Conservation (phyloP, 2,329 filamentous ascomycete species). For the Neonectria sp. region DNA sequence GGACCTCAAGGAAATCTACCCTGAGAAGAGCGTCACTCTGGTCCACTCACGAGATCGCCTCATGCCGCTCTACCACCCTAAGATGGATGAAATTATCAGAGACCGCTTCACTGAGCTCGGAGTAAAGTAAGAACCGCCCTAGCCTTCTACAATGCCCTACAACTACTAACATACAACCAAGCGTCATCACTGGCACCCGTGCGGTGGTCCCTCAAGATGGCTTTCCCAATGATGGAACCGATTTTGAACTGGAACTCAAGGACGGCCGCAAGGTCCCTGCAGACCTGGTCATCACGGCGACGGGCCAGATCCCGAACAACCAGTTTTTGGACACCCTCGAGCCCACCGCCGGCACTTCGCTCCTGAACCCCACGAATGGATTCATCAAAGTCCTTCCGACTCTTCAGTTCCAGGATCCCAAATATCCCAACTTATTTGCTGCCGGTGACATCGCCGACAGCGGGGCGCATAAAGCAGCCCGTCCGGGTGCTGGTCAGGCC, state of each 20-base stretch:
- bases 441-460: slow-evolving; percentile 47
- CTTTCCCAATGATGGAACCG: slow-evolving; percentile 39
- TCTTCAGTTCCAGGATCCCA: slow-evolving; percentile 42
- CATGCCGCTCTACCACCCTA: slow-evolving; percentile 45
- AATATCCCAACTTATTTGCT: slow-evolving; percentile 43
- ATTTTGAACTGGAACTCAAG: slow-evolving; percentile 40
- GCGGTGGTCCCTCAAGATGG: slow-evolving; percentile 39
- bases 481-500: slow-evolving; percentile 40
- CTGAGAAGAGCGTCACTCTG: slow-evolving; percentile 42
- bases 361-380: slow-evolving; percentile 41
- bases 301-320: slow-evolving; percentile 46
- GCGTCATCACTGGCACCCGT: slow-evolving; percentile 41
- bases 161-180: slow-evolving; percentile 16
- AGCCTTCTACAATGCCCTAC: neutral
- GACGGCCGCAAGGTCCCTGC: slow-evolving; percentile 40
- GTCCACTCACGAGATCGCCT: slow-evolving; percentile 44
- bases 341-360: slow-evolving; percentile 13
- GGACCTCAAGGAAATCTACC: slow-evolving; percentile 45
- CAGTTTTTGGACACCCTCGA: slow-evolving; percentile 39
- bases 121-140: slow-evolving; percentile 35
- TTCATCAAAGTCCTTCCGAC: slow-evolving; percentile 42
- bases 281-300: slow-evolving; percentile 44
- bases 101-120: slow-evolving; percentile 41
- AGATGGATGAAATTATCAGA: slow-evolving; percentile 44
- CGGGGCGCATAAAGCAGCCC: slow-evolving; percentile 45